Conservation (phyloP, 305 asterid genomes). For the Solanum hybrid region DNA sequence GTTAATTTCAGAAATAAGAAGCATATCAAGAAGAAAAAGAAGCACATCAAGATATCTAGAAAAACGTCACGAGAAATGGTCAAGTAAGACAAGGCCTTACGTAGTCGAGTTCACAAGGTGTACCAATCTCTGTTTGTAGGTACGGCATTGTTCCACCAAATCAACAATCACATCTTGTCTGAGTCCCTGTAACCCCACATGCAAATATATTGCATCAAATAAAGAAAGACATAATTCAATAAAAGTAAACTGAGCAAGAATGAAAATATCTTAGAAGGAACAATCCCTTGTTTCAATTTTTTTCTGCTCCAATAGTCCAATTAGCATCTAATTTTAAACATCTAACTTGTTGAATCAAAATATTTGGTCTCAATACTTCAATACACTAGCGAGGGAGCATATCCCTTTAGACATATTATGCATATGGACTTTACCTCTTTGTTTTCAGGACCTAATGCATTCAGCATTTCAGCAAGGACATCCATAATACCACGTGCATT, state of each 20-base stretch:
- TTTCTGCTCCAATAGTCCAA: neutral
- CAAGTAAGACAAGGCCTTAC: conserved; percentile 49
- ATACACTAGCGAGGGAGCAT: neutral
- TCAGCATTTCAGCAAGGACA: conserved; percentile 95
- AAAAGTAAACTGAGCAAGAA: neutral
- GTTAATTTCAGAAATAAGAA: neutral
- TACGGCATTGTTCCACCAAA: conserved; percentile 95
- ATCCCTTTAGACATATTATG: neutral
- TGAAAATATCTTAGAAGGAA: neutral
- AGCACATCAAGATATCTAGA: neutral
- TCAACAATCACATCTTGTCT: conserved; percentile 95
- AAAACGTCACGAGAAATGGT: neutral
- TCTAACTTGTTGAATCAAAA: conserved; percentile 1
- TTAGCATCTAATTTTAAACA: neutral
- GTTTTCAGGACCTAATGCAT: conserved; percentile 79
- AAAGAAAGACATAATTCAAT: neutral
- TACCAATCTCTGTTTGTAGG: conserved; percentile 90
- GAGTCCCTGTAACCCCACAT: conserved; percentile 46
- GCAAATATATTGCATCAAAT: conserved; percentile 1
- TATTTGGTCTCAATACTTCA: neutral
- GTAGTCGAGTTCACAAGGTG: conserved; percentile 97
- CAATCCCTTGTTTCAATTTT: neutral
- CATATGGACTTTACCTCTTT: conserved; percentile 54
- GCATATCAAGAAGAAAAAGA: neutral
- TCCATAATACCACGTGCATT: conserved; percentile 99